A percentile compares a stretch with the other conserved stretches of the same genome.
Evolutionary conservation across 2,329 filamentous ascomycete genomes (phyloP).

Genomic region (Paradendryphiella salina): DNA sequence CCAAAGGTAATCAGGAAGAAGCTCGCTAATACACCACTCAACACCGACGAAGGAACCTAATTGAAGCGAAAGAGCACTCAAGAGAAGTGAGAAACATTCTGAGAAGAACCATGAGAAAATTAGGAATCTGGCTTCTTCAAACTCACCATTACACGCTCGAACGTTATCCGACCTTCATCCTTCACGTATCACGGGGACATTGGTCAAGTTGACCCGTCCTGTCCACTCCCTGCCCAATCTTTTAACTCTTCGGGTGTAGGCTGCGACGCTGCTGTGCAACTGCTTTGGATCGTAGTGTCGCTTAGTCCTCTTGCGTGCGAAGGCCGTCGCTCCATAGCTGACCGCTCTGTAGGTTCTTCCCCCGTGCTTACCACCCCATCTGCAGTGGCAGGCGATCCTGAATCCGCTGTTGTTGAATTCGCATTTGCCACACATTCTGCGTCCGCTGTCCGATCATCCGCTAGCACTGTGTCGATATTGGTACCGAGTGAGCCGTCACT

Average conservation of each 20-base stretch:
- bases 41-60: too few relatives aligned
- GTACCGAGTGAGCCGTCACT: constrained; percentile 33
- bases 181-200: constrained; percentile 16
- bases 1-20: background rate
- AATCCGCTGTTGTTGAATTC: background rate
- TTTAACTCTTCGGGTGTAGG: constrained; percentile 41
- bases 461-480: constrained; percentile 37
- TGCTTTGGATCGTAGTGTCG: constrained; percentile 39
- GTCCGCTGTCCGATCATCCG: constrained; percentile 13
- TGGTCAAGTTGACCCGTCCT: constrained; percentile 14
- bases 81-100: too few relatives aligned
- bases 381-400: background rate
- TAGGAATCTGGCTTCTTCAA: too few relatives aligned
- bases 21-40: background rate
- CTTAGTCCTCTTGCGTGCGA: constrained; percentile 40
- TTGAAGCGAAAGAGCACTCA: too few relatives aligned
- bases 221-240: constrained; percentile 26
- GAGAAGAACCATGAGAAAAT: too few relatives aligned
- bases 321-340: constrained; percentile 27
- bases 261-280: constrained; percentile 42
- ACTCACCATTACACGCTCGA: too few relatives aligned
- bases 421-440: background rate
- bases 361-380: background rate
- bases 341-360: background rate
- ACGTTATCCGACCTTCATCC: background rate